Evolutionary conservation across 1,139 yeast genomes (phyloP).

Genomic region (Saccharomycopsis hybrid): DNA sequence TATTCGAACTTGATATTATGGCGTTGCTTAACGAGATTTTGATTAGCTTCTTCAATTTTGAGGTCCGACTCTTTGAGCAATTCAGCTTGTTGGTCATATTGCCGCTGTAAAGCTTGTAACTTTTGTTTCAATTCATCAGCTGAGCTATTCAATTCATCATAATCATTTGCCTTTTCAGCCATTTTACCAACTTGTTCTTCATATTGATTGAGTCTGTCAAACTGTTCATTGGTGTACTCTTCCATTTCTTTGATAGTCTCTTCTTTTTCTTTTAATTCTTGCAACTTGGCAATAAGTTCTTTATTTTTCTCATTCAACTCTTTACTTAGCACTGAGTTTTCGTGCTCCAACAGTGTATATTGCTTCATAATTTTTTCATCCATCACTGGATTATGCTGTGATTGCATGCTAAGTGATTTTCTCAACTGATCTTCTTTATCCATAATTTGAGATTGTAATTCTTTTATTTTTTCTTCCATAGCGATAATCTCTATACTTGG

Average conservation of each 20-base stretch:
- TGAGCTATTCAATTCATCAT: not conserved
- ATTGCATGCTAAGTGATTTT: constrained; percentile 8
- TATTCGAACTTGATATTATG: constrained; percentile 19
- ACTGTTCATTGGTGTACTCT: constrained; percentile 16
- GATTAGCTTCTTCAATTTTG: constrained; percentile 10
- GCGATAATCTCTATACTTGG: constrained; percentile 20
- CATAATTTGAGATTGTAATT: constrained; percentile 17
- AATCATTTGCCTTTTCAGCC: constrained; percentile 2
- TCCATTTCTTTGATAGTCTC: constrained; percentile 20
- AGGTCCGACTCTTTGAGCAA: not conserved
- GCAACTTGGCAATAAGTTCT: constrained; percentile 14
- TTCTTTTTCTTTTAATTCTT: constrained; percentile 20
- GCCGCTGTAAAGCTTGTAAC: not conserved
- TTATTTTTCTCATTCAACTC: constrained; percentile 18
- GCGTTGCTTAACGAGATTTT: constrained; percentile 12
- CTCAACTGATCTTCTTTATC: constrained; percentile 17
- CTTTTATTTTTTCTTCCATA: constrained; percentile 20
- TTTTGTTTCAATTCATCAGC: not conserved
- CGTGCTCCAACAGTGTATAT: constrained; percentile 18
- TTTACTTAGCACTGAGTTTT: constrained; percentile 14
- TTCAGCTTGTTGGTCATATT: not conserved
- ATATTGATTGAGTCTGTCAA: constrained; percentile 6
- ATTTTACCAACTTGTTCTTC: constrained; percentile 2
- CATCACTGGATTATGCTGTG: constrained; percentile 6
- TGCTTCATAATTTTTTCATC: constrained; percentile 18